Evolutionary conservation across 345 rosid species (phyloP).

Genomic region (Syzygium jambos): DNA sequence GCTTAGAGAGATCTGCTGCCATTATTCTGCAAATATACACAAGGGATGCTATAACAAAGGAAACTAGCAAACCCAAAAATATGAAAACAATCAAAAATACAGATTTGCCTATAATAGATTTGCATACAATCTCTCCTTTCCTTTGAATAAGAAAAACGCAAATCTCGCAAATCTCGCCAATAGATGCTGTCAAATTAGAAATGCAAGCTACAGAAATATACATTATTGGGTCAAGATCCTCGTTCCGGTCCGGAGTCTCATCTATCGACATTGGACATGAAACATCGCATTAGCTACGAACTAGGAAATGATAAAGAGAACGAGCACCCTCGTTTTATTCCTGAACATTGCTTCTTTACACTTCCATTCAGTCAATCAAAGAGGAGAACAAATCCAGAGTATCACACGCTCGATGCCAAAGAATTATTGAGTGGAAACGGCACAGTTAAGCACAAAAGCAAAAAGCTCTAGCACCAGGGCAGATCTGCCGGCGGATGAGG

Average conservation of each 20-base stretch:
- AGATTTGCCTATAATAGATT: too few relatives aligned
- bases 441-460: neutral
- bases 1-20: too few relatives aligned
- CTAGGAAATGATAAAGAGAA: neutral
- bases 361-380: neutral
- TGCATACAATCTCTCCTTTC: too few relatives aligned
- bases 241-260: neutral
- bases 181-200: neutral
- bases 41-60: too few relatives aligned
- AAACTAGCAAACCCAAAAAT: too few relatives aligned
- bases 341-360: neutral
- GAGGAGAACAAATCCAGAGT: neutral
- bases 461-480: slow-evolving; percentile 46
- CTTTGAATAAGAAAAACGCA: too few relatives aligned
- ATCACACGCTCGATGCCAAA: neutral
- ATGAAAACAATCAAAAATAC: too few relatives aligned
- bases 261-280: neutral
- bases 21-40: too few relatives aligned
- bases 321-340: neutral
- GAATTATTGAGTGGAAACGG: neutral
- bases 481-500: slow-evolving; percentile 76
- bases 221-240: neutral
- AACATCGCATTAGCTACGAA: neutral
- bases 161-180: too few relatives aligned
- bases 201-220: neutral